Base-by-base conservation (phyloP, 345 rosid genomes). In the Raphanus sativus region DNA sequence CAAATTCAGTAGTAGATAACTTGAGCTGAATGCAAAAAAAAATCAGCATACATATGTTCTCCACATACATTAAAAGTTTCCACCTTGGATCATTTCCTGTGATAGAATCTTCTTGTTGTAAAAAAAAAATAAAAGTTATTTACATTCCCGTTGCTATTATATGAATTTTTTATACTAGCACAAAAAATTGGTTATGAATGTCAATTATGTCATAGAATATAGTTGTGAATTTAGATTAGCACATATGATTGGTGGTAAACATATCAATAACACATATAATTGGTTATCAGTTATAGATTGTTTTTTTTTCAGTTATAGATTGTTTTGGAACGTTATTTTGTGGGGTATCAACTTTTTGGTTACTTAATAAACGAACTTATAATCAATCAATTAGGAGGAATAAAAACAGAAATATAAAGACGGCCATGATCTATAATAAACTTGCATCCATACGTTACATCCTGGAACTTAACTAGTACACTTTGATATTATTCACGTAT, bases 361-460 rank as follows among this genome's bases (percentile, higher is more conserved):
- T 45, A 73, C 73, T 61, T 78, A 69, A 60, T 72, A 48, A 26
- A 65, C 10, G n/a, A 65, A 48, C 72, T 48, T 48, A 32, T 15
- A 29, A 15, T 59, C 40, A 59, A 66, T 72, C 21, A 21, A 21
- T 21, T 21, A 21, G 21, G 26, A 33, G 3, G 17, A 8, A 62
- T 68, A 69, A 62, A 62, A 55, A 52, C 36, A 26, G 0, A 65
- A 12, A 30, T 30, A 13, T 32, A 66, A 48, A 45, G 62, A 59
- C 1, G 33, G 74, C 61, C 78, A 73, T 68, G 78, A 79, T 73
- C 70, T 59, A 38, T 52, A 29, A 16, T 73, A 67, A 67, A 52
- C 65, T 73, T 21, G 8, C 11, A 62, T 16, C 50, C 58, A 6
- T 79, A 38, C 82, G 78, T 79, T 79, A 73, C 78, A 67, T 54